These are phyloP conservation scores for Candida ovalis DNA, from an alignment of 805 yeast species.

Conservation along the genomic window DNA sequence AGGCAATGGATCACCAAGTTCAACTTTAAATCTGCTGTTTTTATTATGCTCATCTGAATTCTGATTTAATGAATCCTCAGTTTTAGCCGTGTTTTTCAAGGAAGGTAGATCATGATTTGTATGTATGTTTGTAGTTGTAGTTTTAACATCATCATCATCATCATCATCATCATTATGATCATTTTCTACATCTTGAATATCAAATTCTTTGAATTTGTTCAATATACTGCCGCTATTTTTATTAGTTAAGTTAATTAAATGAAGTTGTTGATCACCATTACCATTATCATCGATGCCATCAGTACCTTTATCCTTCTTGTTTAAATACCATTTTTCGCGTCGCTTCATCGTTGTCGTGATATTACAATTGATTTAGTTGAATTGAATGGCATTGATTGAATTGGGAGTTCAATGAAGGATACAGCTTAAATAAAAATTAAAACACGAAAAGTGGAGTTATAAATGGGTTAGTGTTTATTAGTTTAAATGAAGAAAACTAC, in stretches of 20 bases:
- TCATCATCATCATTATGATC: background rate
- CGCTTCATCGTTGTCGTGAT: background rate
- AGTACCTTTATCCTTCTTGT: too few relatives aligned
- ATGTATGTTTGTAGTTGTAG: too few relatives aligned
- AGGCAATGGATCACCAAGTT: constrained; percentile 27
- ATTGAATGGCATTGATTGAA: background rate
- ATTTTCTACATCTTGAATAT: background rate
- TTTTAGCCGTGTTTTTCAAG: too few relatives aligned
- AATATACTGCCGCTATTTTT: background rate
- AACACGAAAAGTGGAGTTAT: too few relatives aligned
- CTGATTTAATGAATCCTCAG: background rate
- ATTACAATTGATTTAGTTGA: background rate
- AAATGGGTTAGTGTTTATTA: too few relatives aligned
- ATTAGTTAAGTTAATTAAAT: background rate
- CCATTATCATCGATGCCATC: background rate
- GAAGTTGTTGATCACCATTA: background rate
- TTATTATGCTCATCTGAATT: background rate
- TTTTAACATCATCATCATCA: background rate
- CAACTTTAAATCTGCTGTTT: constrained; percentile 2
- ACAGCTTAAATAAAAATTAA: too few relatives aligned
- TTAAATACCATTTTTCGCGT: background rate
- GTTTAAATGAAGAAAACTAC: too few relatives aligned
- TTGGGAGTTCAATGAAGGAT: too few relatives aligned
- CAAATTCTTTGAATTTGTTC: background rate
- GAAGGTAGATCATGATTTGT: too few relatives aligned